Evolutionary conservation across 169 alveolate species (phyloP).

Genomic region (Eimeria falciformis): DNA sequence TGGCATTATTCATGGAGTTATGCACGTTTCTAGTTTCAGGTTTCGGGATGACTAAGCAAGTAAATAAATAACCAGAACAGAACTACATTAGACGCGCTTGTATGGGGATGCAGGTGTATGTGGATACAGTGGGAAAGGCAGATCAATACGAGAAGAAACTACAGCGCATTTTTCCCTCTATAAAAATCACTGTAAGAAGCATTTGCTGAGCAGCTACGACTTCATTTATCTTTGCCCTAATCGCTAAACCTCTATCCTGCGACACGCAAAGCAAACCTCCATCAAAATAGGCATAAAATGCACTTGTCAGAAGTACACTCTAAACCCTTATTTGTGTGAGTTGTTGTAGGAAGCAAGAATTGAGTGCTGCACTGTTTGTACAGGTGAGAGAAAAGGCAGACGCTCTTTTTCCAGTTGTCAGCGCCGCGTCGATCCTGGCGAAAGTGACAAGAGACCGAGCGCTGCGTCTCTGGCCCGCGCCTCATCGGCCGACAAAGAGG

Average conservation of each 20-base stretch:
- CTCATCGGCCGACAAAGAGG: background rate
- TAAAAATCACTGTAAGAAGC: constrained; percentile 89
- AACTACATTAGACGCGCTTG: background rate
- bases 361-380: background rate
- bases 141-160: constrained; percentile 90
- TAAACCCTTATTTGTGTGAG: background rate
- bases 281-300: background rate
- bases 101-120: constrained; percentile 82
- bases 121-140: constrained; percentile 98
- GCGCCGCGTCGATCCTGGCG: constrained; percentile 98
- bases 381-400: constrained; percentile 96
- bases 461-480: constrained; percentile 77
- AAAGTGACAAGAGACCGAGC: constrained; percentile 96
- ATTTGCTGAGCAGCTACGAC: no score
- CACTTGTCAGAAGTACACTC: no score
- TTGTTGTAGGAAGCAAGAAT: background rate
- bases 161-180: constrained; percentile 84
- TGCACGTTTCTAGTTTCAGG: no score
- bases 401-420: constrained; percentile 94
- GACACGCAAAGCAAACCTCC: background rate
- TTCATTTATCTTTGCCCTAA: no score
- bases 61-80: no score
- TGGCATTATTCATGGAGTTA: background rate
- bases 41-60: no score
- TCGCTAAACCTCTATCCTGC: no score